Conservation (phyloP, 371 early-diverging fungal species). For the Rhizomucor miehei region DNA sequence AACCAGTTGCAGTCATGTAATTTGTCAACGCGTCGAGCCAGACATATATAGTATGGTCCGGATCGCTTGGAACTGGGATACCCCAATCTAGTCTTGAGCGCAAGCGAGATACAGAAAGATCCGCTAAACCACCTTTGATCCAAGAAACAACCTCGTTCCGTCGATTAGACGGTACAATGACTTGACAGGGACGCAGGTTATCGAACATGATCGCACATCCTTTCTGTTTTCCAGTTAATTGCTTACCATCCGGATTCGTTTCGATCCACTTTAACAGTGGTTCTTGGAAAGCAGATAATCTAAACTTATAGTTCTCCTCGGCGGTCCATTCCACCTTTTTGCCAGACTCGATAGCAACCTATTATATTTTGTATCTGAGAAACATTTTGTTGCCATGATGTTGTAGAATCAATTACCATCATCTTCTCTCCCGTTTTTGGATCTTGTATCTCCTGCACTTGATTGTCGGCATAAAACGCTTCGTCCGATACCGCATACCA, state of each 20-base stretch:
- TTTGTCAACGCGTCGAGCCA: constrained; percentile 97
- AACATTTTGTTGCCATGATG: neutral
- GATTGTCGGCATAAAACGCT: constrained; percentile 79
- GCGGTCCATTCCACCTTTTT: constrained; percentile 84
- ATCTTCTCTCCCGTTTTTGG: constrained; percentile 54
- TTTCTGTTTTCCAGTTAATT: neutral
- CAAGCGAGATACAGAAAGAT: constrained; percentile 88
- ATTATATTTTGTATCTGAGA: neutral
- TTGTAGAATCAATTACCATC: constrained; percentile 31
- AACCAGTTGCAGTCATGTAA: constrained; percentile 87
- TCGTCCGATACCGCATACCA: constrained; percentile 98
- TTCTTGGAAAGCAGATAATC: constrained; percentile 63
- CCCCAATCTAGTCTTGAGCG: constrained; percentile 86
- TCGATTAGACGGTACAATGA: constrained; percentile 63
- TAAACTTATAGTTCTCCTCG: constrained; percentile 95
- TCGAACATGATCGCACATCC: too few species aligned
- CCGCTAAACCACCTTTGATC: constrained; percentile 54
- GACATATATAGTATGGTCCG: constrained; percentile 90
- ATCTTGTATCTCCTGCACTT: constrained; percentile 67
- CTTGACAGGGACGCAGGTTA: constrained; percentile 36
- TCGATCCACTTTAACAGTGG: constrained; percentile 70
- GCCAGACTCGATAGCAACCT: constrained; percentile 80
- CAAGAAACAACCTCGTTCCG: constrained; percentile 60
- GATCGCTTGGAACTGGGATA: constrained; percentile 88
- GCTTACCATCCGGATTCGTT: constrained; percentile 35